Evolutionary conservation across 768 basidiomycete species (phyloP).

Genomic region (Phallus indusiatus): DNA sequence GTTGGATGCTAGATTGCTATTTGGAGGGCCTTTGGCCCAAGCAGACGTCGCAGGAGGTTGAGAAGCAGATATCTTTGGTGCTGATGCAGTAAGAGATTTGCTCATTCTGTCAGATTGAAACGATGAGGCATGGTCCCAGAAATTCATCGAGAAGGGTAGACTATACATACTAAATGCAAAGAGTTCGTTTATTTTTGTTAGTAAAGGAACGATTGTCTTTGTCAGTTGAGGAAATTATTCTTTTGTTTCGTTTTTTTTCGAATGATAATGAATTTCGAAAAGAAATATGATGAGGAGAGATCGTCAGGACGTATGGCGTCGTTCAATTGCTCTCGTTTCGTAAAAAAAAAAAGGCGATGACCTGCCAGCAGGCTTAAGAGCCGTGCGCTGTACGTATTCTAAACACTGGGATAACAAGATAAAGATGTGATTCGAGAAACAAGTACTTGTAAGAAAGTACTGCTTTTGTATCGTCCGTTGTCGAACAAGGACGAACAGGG

Average conservation of each 20-base stretch:
- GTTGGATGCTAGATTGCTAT: conserved; percentile 42
- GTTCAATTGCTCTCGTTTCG: conserved; percentile 44
- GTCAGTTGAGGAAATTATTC: conserved; percentile 28
- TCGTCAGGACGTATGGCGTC: conserved; percentile 16
- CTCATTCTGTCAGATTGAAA: conserved; percentile 60
- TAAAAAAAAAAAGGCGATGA: conserved; percentile 79
- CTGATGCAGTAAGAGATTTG: conserved; percentile 73
- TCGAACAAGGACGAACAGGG: conserved; percentile 9
- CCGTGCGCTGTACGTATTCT: conserved; percentile 5
- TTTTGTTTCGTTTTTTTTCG: conserved; percentile 33
- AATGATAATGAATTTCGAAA: conserved; percentile 1
- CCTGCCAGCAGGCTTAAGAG: conserved; percentile 78
- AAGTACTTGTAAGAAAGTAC: conserved; percentile 3
- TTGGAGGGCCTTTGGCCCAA: conserved; percentile 86
- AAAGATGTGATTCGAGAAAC: not conserved
- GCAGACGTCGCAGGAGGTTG: conserved; percentile 75
- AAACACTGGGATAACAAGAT: conserved; percentile 1
- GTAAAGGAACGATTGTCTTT: not conserved
- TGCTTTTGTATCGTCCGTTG: conserved; percentile 6
- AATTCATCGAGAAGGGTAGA: conserved; percentile 1
- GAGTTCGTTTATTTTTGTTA: conserved; percentile 22
- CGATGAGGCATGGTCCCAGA: not conserved
- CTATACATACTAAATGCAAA: conserved; percentile 12
- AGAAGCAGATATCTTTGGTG: conserved; percentile 55
- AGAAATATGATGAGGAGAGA: conserved; percentile 20